Percentiles rank a stretch among this genome's conserved stretches.
Evolutionary conservation across 176 grass and related monocot species (phyloP).

Genomic region (Bromus sterilis): DNA sequence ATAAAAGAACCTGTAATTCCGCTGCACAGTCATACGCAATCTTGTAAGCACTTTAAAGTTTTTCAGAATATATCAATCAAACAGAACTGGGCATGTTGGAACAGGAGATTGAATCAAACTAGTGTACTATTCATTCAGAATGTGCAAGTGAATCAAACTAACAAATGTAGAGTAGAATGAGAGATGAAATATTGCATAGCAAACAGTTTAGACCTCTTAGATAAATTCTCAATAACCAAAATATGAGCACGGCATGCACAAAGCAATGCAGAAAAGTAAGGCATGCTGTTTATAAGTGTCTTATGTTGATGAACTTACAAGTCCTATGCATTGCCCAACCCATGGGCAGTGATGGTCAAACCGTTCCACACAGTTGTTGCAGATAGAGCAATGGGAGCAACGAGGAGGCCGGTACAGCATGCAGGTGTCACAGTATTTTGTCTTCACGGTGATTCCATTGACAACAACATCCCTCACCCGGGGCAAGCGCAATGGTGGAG

Average conservation of each 20-base stretch:
- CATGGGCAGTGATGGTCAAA: slow-evolving; percentile 97
- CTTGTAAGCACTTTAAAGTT: slow-evolving; percentile 6
- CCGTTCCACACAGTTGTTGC: slow-evolving; percentile 92
- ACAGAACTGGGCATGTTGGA: background rate
- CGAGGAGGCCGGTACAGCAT: slow-evolving; percentile 93
- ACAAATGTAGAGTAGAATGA: background rate
- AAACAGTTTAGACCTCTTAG: background rate
- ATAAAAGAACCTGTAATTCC: slow-evolving; percentile 97
- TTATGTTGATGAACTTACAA: slow-evolving; percentile 53
- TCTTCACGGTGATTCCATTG: slow-evolving; percentile 80
- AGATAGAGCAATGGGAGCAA: slow-evolving; percentile 95
- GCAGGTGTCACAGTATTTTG: slow-evolving; percentile 94
- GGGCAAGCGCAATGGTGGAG: slow-evolving; percentile 60
- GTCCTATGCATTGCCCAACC: slow-evolving; percentile 95
- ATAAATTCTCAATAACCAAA: background rate
- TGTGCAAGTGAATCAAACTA: background rate
- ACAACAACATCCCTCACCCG: slow-evolving; percentile 80
- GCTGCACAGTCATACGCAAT: slow-evolving; percentile 43
- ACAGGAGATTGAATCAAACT: background rate
- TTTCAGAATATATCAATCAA: background rate
- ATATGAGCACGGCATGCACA: background rate
- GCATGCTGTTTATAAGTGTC: background rate
- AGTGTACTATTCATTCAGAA: background rate
- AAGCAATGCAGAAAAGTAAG: background rate
- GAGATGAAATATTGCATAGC: background rate